Base-by-base conservation (phyloP, 2,329 filamentous ascomycete species). In the Myriosclerotinia curreyana region DNA sequence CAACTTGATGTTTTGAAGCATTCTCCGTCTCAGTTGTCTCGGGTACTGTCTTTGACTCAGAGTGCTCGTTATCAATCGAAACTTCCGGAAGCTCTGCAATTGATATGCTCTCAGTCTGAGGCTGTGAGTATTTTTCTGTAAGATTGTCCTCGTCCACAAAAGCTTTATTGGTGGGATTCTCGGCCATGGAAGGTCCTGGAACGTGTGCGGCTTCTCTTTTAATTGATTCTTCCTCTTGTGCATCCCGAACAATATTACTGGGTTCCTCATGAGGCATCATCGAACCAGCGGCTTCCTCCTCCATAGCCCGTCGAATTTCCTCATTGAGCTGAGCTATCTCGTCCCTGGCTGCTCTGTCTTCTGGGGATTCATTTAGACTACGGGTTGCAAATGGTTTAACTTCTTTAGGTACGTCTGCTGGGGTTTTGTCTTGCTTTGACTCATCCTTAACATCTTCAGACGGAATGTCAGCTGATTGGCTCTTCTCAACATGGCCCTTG, bases 241-340 rank as follows among this genome's bases (percentile, higher is more conserved):
- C 12, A 25, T 25, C 28, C 17, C 3, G 14, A 34, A 38, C 17
- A 40, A 53, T 8, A n/a, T 40, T 9, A 6, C 44, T 25, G 7
- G 20, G 22, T 48, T 64, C 44, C 25, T 31, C 36, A 36, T 51
- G 55, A 38, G 51, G 28, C 5, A 63, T n/a, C 44, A 55, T 38
- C 40, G 53, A 9, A 17, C 31, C 51, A 22, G 12, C 22, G 20
- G 20, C 52, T 49, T 63, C 60, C 22, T 63, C 52, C 22, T 58
- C 51, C 60, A 63, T 63, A 28, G 60, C 60, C 28, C n/a, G 52
- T 56, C 60, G 42, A 14, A 63, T 63, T 17, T 63, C 52, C 20
- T 63, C 52, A 40, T 63, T 63, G 15, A 63, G 17, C n/a, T 63
- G 31, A 34, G 40, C 60, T 34, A 63, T 63, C 22, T 42, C 54